These are phyloP conservation scores for Pythium aquatile DNA, from an alignment of 352 stramenopile genomes.

Conservation along the genomic window DNA sequence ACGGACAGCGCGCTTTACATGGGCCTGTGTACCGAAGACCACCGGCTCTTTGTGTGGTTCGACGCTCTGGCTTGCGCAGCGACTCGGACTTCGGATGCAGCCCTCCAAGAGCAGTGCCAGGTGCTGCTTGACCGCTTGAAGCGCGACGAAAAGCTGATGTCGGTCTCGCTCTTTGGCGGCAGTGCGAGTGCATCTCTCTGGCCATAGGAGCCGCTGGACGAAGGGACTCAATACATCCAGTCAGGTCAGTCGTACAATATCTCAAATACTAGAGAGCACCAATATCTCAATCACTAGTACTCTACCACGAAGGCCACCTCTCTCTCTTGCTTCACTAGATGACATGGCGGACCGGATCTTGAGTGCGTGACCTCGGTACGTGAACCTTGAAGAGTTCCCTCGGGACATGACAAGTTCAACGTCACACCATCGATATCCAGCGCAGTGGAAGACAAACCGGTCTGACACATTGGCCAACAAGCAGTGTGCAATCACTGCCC, in stretches of 20 bases:
- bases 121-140: conserved; percentile 56
- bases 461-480: neutral
- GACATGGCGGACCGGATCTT: too few relatives aligned
- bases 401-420: neutral
- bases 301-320: too few relatives aligned
- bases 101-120: conserved; percentile 42
- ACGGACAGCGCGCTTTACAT: conserved; percentile 48
- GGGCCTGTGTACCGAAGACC: conserved; percentile 50
- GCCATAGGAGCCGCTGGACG: conserved; percentile 5
- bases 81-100: conserved; percentile 34
- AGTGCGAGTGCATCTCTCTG: conserved; percentile 25
- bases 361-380: neutral
- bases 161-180: conserved; percentile 28
- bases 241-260: too few relatives aligned
- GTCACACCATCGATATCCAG: neutral
- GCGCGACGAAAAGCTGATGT: conserved; percentile 56
- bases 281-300: neutral
- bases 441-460: neutral
- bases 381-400: neutral
- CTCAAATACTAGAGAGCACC: too few relatives aligned
- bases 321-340: neutral
- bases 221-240: neutral
- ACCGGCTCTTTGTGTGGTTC: conserved; percentile 57
- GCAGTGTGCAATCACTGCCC: neutral
- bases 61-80: conserved; percentile 37